phyloP scores from a whole-genome alignment of 2,329 filamentous ascomycete genomes.

The Pestalotiopsis sp. region DNA sequence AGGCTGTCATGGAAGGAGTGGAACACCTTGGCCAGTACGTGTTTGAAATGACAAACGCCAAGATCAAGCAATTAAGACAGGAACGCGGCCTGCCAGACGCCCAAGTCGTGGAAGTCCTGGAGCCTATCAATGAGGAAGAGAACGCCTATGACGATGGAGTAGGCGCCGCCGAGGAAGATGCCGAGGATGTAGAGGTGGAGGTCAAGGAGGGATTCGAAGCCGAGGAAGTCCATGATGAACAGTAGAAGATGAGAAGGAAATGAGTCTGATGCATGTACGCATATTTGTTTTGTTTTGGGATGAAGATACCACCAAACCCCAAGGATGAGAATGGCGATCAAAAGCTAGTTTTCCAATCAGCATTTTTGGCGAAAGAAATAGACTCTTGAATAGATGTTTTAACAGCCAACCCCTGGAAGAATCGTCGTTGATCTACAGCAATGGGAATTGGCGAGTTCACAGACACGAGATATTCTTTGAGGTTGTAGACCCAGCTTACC shows the following conservation, averaged over 20 bases:
- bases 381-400: background rate
- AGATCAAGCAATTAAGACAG: slow-evolving; percentile 50
- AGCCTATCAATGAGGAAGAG: slow-evolving; percentile 32
- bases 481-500: too few relatives aligned
- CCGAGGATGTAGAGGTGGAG: slow-evolving; percentile 6
- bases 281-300: background rate
- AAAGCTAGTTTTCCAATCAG: background rate
- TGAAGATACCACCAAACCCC: slow-evolving; percentile 2
- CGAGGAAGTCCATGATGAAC: slow-evolving; percentile 4
- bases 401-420: background rate
- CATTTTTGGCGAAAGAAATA: background rate
- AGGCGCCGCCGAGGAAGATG: slow-evolving; percentile 6
- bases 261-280: background rate
- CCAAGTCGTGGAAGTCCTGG: slow-evolving; percentile 20
- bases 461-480: too few relatives aligned
- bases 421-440: too few relatives aligned
- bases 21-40: slow-evolving; percentile 97
- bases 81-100: slow-evolving; percentile 35
- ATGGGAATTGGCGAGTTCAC: too few relatives aligned
- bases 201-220: slow-evolving; percentile 9
- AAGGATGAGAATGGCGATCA: slow-evolving; percentile 2
- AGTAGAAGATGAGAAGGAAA: background rate
- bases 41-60: slow-evolving; percentile 85
- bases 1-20: slow-evolving; percentile 81
- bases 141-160: slow-evolving; percentile 9